A percentile compares a stretch with the other conserved stretches of the same genome.
Evolutionary conservation across 1,284 basidiomycete species (phyloP).

Genomic region (Xerocomus tenax): DNA sequence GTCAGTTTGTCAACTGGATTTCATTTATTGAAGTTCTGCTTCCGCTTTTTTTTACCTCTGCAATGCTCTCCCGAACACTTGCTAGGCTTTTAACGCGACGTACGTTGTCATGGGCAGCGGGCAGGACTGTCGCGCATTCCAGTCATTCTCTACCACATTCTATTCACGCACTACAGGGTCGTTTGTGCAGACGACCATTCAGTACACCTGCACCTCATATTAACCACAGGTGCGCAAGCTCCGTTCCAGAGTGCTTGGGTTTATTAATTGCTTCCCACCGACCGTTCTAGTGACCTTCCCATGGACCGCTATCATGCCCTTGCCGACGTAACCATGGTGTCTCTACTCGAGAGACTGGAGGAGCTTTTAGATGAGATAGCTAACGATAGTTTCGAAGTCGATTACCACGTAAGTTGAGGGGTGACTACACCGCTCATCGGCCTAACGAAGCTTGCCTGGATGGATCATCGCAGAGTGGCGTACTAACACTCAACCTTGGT

Average conservation of each 20-base stretch:
- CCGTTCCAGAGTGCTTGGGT: neutral
- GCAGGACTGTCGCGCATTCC: constrained; percentile 1
- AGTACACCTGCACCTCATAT: constrained; percentile 44
- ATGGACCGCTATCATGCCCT: constrained; percentile 67
- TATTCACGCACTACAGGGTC: constrained; percentile 1
- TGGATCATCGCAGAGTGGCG: constrained; percentile 57
- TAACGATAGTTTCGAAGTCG: constrained; percentile 71
- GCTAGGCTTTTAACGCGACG: constrained; percentile 13
- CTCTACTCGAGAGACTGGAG: constrained; percentile 74
- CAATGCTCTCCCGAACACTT: constrained; percentile 21
- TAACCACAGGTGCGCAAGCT: constrained; percentile 36
- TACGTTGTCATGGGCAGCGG: constrained; percentile 2
- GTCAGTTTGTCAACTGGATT: neutral
- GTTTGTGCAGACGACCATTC: constrained; percentile 28
- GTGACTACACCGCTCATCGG: neutral
- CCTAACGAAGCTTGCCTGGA: neutral
- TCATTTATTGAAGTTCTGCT: neutral
- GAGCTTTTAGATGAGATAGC: constrained; percentile 57
- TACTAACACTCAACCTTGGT: constrained; percentile 80
- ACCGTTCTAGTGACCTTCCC: constrained; percentile 44
- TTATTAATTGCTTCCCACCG: neutral
- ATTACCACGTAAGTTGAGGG: constrained; percentile 74
- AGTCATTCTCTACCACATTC: neutral
- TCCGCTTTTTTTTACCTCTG: too few species aligned
- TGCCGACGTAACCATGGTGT: constrained; percentile 79